phyloP scores from a whole-genome alignment of 768 basidiomycete genomes.

The Nidularia sp. region DNA sequence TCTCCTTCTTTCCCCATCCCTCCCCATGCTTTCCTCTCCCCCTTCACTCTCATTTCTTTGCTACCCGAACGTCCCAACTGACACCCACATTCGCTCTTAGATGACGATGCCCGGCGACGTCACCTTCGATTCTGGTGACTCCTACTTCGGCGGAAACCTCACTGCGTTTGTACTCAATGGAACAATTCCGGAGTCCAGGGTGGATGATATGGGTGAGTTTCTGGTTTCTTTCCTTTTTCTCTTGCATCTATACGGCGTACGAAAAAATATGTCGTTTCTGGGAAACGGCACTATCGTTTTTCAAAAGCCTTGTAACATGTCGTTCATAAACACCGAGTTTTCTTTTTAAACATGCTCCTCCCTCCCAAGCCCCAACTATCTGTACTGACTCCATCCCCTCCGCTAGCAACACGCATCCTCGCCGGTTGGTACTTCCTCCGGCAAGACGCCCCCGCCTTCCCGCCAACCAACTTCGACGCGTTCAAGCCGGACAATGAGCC shows the following conservation, averaged over 20 bases:
- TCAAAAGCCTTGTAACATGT: no score
- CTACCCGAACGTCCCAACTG: background rate
- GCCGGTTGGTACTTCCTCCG: constrained; percentile 65
- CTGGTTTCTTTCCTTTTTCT: constrained; percentile 2
- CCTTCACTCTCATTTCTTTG: no score
- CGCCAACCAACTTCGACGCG: constrained; percentile 68
- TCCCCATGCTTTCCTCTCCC: no score
- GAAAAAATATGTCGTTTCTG: no score
- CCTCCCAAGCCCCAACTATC: background rate
- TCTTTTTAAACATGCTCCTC: background rate
- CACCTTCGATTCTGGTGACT: constrained; percentile 40
- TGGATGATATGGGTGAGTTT: constrained; percentile 71
- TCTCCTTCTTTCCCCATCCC: no score
- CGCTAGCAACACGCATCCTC: constrained; percentile 65
- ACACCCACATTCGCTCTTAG: constrained; percentile 22
- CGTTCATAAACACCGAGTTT: no score
- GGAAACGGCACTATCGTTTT: no score
- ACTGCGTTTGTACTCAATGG: constrained; percentile 67
- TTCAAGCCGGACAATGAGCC: constrained; percentile 46
- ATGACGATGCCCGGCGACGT: constrained; percentile 72
- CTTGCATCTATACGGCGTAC: no score
- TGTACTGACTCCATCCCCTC: background rate
- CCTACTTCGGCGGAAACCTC: constrained; percentile 68
- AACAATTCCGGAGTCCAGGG: constrained; percentile 57
- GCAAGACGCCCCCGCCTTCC: constrained; percentile 63